Base-by-base conservation (phyloP, 108 stramenopile species). In the Cylindrotheca closterium region DNA sequence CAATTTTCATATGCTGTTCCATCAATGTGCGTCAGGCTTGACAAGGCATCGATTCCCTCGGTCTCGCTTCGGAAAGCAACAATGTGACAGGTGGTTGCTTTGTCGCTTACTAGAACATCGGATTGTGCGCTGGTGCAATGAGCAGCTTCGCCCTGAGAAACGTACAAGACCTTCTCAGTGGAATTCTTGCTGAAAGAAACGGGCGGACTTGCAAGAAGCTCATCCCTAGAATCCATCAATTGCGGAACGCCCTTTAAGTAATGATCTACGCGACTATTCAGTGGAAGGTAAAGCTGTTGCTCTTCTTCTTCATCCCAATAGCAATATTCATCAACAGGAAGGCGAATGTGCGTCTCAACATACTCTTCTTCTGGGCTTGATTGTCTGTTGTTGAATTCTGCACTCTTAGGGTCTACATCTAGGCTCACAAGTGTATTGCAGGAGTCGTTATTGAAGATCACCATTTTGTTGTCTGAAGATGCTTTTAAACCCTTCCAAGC, bases 51-150 rank as follows among this genome's bases (percentile, higher is more conserved):
- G 1, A 17, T 30, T 3, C 17, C 7, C 10, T 49, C 7, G 22
- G 30, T 28, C 21, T 51, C 31, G 72, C 86, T 87, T 31, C 86
- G 84, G 10, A 91, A 51, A n/a, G 87, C 86, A 10, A 94, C 33
- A 30, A 94, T 84, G 61, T 94, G 92, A 69, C 92, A 94, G 0
- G 92, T 94, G 2, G 92, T 94, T 33, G 89, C 92, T 57, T 75
- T 71, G 66, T 91, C 88, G 42, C 75, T 81, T 24, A 82, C 76
- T 1, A 94, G 47, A 25, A 78, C 48, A 70, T 85, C 79, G 52
- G 63, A 78, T 55, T 85, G 74, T 17, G 8, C 4, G 17, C 60
- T 15, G 1, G 55, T 34, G 0, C 77, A 77, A 48, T 81, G 71
- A 10, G 74, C 84, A 21, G 75, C 63, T 58, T 85, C 84, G 3